phyloP scores from a whole-genome alignment of 441 rosid genomes.

The Pelargonium myrrhifolium region DNA sequence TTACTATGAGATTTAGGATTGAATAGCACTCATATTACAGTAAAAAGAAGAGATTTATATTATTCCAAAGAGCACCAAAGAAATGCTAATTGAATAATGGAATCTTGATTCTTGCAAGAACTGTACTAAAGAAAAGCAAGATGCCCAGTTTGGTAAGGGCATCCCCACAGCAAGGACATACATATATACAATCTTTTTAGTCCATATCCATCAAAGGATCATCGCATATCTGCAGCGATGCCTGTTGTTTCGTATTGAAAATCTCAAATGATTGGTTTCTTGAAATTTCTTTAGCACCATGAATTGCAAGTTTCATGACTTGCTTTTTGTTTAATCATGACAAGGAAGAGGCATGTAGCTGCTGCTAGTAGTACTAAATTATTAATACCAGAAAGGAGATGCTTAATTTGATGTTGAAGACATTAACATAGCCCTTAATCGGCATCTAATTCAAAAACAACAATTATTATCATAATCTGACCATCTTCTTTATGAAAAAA shows the following conservation, averaged over 20 bases:
- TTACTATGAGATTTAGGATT: too few relatives aligned
- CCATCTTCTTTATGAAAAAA: neutral
- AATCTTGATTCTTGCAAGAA: neutral
- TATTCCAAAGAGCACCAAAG: neutral
- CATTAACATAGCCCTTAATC: neutral
- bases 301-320: too few relatives aligned
- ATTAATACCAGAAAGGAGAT: neutral
- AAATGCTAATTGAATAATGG: neutral
- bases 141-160: neutral
- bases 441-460: constrained; percentile 6
- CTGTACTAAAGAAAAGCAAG: constrained; percentile 1
- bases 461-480: neutral
- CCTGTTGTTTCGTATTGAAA: neutral
- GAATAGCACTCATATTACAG: too few relatives aligned
- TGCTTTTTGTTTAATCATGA: neutral
- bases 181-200: neutral
- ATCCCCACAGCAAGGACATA: constrained; percentile 2
- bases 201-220: too few relatives aligned
- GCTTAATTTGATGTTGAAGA: neutral
- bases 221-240: too few relatives aligned
- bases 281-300: neutral
- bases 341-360: neutral
- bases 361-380: neutral
- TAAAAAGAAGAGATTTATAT: too few relatives aligned
- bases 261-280: neutral